Conservation (phyloP, 345 rosid species). For the Brassica cretica region DNA sequence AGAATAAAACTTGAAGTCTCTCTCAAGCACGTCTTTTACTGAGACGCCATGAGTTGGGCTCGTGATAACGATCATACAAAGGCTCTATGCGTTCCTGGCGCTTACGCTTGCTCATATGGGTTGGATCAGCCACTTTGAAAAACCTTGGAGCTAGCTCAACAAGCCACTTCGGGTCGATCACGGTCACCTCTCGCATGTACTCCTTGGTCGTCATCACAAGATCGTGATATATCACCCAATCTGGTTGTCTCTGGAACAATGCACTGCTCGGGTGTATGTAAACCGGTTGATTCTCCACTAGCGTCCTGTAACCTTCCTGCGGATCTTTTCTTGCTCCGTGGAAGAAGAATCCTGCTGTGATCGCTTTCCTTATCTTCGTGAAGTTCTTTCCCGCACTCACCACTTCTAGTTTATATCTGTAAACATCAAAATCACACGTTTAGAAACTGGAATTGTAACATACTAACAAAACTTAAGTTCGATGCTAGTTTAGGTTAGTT, state of each 20-base stretch:
- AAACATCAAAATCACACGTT: slow-evolving; percentile 4
- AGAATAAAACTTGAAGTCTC: neutral
- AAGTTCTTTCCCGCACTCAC: slow-evolving; percentile 77
- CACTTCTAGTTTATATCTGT: slow-evolving; percentile 80
- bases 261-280: slow-evolving; percentile 93
- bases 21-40: slow-evolving; percentile 77
- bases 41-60: slow-evolving; percentile 89
- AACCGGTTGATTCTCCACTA: slow-evolving; percentile 83
- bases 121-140: slow-evolving; percentile 84
- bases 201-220: slow-evolving; percentile 93
- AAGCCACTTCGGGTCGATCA: slow-evolving; percentile 88
- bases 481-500: slow-evolving; percentile 16
- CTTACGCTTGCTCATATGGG: slow-evolving; percentile 89
- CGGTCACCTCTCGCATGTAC: slow-evolving; percentile 89
- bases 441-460: neutral
- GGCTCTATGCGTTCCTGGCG: slow-evolving; percentile 87
- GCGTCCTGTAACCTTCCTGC: slow-evolving; percentile 78
- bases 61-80: slow-evolving; percentile 73
- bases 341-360: slow-evolving; percentile 89
- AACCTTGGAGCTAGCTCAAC: slow-evolving; percentile 87
- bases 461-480: neutral
- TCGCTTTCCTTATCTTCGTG: slow-evolving; percentile 78
- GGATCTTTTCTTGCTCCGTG: slow-evolving; percentile 87
- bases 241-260: slow-evolving; percentile 91
- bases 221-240: slow-evolving; percentile 93